phyloP scores from a whole-genome alignment of 768 basidiomycete genomes.

The Agrocybe chaxingu region DNA sequence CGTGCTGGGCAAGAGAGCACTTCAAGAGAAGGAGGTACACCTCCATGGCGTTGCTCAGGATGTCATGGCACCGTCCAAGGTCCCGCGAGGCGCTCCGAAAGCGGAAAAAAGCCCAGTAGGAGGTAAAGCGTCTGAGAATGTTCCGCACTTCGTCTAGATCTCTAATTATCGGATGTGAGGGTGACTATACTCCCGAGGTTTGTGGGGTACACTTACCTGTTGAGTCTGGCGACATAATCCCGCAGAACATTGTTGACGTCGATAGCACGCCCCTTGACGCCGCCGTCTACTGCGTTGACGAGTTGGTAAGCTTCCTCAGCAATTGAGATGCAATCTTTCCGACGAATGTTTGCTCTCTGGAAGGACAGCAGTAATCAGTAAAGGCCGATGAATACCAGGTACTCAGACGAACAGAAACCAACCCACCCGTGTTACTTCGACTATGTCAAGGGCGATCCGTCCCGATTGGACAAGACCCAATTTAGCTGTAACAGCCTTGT shows the following conservation, averaged over 20 bases:
- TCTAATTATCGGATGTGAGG: not conserved
- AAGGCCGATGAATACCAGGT: not conserved
- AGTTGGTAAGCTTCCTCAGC: conserved; percentile 20
- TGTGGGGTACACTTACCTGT: conserved; percentile 7
- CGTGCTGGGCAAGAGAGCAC: conserved; percentile 12
- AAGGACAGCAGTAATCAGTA: not conserved
- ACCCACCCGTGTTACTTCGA: conserved; percentile 16
- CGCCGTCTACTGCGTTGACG: conserved; percentile 20
- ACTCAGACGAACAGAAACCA: not conserved
- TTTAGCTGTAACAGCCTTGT: conserved; percentile 8
- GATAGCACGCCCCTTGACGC: conserved; percentile 20
- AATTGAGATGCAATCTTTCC: conserved; percentile 14
- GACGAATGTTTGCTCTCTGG: conserved; percentile 19
- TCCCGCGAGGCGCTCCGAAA: conserved; percentile 8
- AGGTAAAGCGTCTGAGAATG: conserved; percentile 13
- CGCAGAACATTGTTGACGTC: conserved; percentile 17
- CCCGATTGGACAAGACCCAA: conserved; percentile 17
- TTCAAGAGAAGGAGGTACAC: conserved; percentile 16
- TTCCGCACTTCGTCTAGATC: conserved; percentile 15
- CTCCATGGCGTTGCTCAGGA: conserved; percentile 17
- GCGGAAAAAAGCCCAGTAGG: conserved; percentile 16
- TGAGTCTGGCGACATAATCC: conserved; percentile 17
- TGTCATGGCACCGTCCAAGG: conserved; percentile 16
- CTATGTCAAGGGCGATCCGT: conserved; percentile 18
- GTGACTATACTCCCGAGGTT: too few species aligned